These are phyloP conservation scores for Shiraia sp. DNA, from an alignment of 2,329 filamentous ascomycete species.

Conservation along the genomic window DNA sequence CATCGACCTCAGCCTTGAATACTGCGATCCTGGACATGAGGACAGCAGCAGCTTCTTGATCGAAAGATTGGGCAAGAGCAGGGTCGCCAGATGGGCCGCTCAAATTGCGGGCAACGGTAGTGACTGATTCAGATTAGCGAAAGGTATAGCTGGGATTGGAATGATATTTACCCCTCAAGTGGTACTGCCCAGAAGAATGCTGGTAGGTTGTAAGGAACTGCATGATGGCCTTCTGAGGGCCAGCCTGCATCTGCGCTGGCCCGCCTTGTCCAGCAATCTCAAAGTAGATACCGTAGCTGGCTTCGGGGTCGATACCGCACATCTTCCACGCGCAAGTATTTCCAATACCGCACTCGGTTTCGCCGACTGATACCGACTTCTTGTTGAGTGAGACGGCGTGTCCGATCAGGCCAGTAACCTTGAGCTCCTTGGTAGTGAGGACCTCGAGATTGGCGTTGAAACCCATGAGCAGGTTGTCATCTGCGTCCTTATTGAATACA, in stretches of 20 bases:
- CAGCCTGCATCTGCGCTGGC: constrained; percentile 80
- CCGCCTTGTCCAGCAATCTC: constrained; percentile 95
- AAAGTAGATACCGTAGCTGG: constrained; percentile 96
- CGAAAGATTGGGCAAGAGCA: constrained; percentile 93
- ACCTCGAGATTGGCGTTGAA: constrained; percentile 98
- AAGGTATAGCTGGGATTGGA: background rate
- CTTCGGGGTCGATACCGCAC: constrained; percentile 93
- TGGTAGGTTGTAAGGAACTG: constrained; percentile 99
- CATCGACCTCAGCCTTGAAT: constrained; percentile 97
- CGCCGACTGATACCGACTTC: constrained; percentile 94
- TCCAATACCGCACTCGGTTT: constrained; percentile 97
- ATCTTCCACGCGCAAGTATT: constrained; percentile 99
- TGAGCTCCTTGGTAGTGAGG: constrained; percentile 94
- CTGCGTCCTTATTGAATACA: constrained; percentile 93
- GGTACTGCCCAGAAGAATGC: constrained; percentile 93
- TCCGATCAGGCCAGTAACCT: constrained; percentile 95
- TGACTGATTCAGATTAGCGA: constrained; percentile 59
- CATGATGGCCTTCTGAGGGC: constrained; percentile 90
- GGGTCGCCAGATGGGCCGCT: constrained; percentile 94
- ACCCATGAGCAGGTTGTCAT: constrained; percentile 95
- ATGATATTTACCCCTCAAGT: constrained; percentile 63
- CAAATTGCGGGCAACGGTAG: constrained; percentile 86
- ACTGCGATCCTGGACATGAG: constrained; percentile 99
- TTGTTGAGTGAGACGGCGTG: constrained; percentile 97
- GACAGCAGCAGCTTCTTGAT: constrained; percentile 95